Conservation (phyloP, 2,329 filamentous ascomycete species). For the Hymenotorrendiella dingleyae region DNA sequence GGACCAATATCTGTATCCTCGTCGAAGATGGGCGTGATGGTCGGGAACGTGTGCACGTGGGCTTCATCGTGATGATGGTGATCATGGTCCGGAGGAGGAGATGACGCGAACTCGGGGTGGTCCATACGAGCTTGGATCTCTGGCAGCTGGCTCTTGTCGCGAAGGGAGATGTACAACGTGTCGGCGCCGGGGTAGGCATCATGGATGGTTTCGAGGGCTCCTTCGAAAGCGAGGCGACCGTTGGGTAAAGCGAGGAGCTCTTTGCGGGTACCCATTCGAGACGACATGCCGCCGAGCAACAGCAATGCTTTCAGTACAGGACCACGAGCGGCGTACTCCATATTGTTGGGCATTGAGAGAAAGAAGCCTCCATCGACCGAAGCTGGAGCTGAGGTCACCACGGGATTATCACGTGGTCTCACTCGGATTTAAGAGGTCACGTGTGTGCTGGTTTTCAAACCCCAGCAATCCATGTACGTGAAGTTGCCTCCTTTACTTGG, state of each 20-base stretch:
- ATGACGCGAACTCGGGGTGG: not conserved
- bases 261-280: slow-evolving; percentile 30
- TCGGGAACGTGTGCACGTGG: not conserved
- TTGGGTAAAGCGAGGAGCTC: slow-evolving; percentile 29
- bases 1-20: not conserved
- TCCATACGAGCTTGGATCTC: not conserved
- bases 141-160: not conserved
- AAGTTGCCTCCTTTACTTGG: too few species aligned
- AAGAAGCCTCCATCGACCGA: too few species aligned
- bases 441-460: too few species aligned
- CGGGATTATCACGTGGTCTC: too few species aligned
- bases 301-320: not conserved
- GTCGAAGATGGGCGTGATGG: not conserved
- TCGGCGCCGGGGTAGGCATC: slow-evolving; percentile 19
- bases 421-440: too few species aligned
- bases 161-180: slow-evolving; percentile 25
- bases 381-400: too few species aligned
- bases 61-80: not conserved
- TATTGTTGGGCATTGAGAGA: not conserved
- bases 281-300: not conserved
- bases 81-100: not conserved
- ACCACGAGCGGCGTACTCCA: not conserved
- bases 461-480: too few species aligned
- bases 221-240: slow-evolving; percentile 26
- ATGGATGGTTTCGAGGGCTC: slow-evolving; percentile 24